Base-by-base conservation (phyloP, 805 yeast genomes). In the Candida tammaniensis region DNA sequence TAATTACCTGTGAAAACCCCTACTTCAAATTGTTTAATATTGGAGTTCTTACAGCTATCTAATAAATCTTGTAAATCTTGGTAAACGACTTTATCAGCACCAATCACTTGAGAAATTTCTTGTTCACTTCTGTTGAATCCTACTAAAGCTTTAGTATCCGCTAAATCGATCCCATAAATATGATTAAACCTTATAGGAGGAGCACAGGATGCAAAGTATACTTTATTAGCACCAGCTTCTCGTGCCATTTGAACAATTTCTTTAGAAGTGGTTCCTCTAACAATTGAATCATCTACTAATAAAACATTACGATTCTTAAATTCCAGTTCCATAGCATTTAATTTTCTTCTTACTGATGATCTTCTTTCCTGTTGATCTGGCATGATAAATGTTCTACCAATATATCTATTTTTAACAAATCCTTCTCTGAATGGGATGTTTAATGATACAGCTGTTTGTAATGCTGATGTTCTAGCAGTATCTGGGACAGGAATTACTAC, bases 401-500 rank as follows among this genome's bases (percentile, higher is more conserved):
- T 95, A 55, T 93, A 93, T 51, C 97, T 76, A 68, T 93, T 93
- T 61, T 93, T 93, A 44, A 93, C 94, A 56, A 93, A 93, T 17
- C 97, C 98, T 65, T 93, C 98, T 55, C 98, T 78, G 64, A 87
- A 93, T 13, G 95, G 94, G 13, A 87, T 56, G 30, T 78, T 75
- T 43, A 93, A 70, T 30, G 79, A 70, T 23, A 84, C 89, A 1
- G 98, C 91, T 61, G 95, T 83, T 55, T 93, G 93, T 41, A 89
- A 63, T 1, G 98, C 98, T 15, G 96, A 82, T 27, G 94, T 89
- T 61, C 98, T 78, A n/a, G 98, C 82, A 6, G 98, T 93, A 59
- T 93, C 98, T 8, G 98, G 98, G 10, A 93, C 98, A 2, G 98
- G 97, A 39, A 93, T 86, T 24, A 93, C 95, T 30, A 91, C 98